Conservation (phyloP, 192 early-diverging fungal genomes). For the Bifiguratus adelaidae region DNA sequence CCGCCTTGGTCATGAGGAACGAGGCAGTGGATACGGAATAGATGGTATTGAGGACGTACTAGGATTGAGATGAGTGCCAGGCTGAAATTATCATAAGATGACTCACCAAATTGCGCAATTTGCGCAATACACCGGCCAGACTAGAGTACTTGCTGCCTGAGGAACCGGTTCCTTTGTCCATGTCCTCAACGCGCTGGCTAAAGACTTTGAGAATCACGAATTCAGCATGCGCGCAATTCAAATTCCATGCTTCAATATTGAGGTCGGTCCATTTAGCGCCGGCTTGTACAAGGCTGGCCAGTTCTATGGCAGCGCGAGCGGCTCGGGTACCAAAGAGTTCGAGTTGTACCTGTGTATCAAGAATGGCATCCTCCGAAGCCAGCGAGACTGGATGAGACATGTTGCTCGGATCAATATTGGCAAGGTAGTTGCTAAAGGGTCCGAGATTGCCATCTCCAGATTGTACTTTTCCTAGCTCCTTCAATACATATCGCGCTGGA, state of each 20-base stretch:
- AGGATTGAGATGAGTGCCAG: slow-evolving; percentile 22
- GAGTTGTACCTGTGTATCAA: slow-evolving; percentile 43
- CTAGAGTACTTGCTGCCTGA: slow-evolving; percentile 1
- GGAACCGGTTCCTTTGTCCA: background rate
- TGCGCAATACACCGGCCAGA: slow-evolving; percentile 3
- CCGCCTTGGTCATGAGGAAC: slow-evolving; percentile 31
- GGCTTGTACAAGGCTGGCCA: slow-evolving; percentile 38
- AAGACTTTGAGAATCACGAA: slow-evolving; percentile 56
- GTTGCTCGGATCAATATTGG: slow-evolving; percentile 8
- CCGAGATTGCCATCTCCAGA: slow-evolving; percentile 14
- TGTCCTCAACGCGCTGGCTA: slow-evolving; percentile 21
- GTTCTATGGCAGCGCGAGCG: slow-evolving; percentile 42
- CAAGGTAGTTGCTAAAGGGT: slow-evolving; percentile 2
- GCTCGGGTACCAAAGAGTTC: slow-evolving; percentile 60
- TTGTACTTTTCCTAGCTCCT: slow-evolving; percentile 34
- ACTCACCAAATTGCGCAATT: background rate
- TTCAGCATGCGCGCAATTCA: slow-evolving; percentile 65
- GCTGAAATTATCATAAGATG: background rate
- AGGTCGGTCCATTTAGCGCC: slow-evolving; percentile 57
- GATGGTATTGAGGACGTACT: slow-evolving; percentile 31
- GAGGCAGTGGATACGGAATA: slow-evolving; percentile 27
- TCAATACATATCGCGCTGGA: slow-evolving; percentile 49
- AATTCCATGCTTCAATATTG: slow-evolving; percentile 57
- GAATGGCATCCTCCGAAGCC: slow-evolving; percentile 14
- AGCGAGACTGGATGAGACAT: slow-evolving; percentile 4